phyloP scores from a whole-genome alignment of 345 rosid genomes.

The Dimocarpus longan region DNA sequence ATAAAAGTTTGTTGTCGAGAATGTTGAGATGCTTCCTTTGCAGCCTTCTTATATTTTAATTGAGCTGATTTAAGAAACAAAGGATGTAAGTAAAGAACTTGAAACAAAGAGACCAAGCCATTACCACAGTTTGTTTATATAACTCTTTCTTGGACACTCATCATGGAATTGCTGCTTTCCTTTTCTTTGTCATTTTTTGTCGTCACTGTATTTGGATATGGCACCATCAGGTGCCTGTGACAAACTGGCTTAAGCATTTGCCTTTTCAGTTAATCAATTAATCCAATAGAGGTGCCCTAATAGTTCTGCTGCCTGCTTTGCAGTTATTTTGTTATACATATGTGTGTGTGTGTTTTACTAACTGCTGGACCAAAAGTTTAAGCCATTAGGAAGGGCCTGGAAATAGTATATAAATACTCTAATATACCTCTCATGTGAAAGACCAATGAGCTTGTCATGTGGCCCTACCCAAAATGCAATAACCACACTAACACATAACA shows the following conservation, averaged over 20 bases:
- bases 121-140: neutral
- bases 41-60: neutral
- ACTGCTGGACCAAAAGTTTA: too few relatives aligned
- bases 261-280: neutral
- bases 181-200: neutral
- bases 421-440: too few relatives aligned
- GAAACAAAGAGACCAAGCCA: neutral
- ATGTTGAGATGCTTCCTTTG: slow-evolving; percentile 1
- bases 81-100: neutral
- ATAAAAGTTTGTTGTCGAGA: neutral
- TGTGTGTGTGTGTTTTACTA: too few relatives aligned
- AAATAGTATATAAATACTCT: too few relatives aligned
- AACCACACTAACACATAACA: too few relatives aligned
- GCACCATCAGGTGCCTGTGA: neutral
- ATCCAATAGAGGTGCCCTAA: neutral
- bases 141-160: neutral
- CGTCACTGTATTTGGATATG: neutral
- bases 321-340: neutral
- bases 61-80: neutral
- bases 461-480: too few relatives aligned
- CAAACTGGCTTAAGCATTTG: neutral
- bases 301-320: neutral
- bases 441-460: too few relatives aligned
- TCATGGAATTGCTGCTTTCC: neutral
- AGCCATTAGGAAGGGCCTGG: too few relatives aligned